Evolutionary conservation across 2,329 filamentous ascomycete genomes (phyloP), one percentile per base, ranked within the genome.

Genomic region (Diaporthe ilicicola): DNA sequence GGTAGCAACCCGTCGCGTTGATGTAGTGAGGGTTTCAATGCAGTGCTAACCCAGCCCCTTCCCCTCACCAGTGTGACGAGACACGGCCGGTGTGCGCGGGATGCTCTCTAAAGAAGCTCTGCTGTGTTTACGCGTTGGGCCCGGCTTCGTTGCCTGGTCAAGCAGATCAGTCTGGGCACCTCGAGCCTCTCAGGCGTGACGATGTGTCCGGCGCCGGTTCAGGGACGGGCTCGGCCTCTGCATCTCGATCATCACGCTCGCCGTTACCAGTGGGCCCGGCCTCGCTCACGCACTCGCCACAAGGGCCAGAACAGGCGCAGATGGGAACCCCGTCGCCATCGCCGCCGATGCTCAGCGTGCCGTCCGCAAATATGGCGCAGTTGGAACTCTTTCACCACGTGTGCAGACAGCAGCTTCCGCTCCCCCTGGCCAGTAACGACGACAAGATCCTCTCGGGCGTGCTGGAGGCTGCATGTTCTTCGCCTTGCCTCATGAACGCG

Each of bases 21-120:
- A 24, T 5, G 3, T 9, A 32, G 53, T 22, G 17, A 70, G 12
- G 5, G 34, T n/a, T 19, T 71, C 9, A 29, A 19, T 42, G 27
- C 50, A 55, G 13, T 19, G 66, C 53, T 68, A 17, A 68, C 55
- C 44, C 24, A 42, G n/a, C 39, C 37, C 59, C 32, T 24, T n/a
- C n/a, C n/a, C n/a, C n/a, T n/a, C n/a, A n/a, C n/a, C 59, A 79
- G 78, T 80, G 78, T 66, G 78, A 80, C 67, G 78, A 80, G 67
- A 75, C 77, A 3, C 74, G 77, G 9, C 78, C 78, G 15, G 71
- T 74, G 32, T 80, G 78, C 61, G 74, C 77, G 37, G 78, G 78
- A 69, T 79, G 78, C 70, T 73, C 73, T 6, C 78, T 77, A 1
- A 77, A 75, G 13, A 75, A 78, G 22, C 73, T 78, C 9, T 54